Evolutionary conservation across 768 basidiomycete genomes (phyloP).

Genomic region (Pleurotus cornucopiae): DNA sequence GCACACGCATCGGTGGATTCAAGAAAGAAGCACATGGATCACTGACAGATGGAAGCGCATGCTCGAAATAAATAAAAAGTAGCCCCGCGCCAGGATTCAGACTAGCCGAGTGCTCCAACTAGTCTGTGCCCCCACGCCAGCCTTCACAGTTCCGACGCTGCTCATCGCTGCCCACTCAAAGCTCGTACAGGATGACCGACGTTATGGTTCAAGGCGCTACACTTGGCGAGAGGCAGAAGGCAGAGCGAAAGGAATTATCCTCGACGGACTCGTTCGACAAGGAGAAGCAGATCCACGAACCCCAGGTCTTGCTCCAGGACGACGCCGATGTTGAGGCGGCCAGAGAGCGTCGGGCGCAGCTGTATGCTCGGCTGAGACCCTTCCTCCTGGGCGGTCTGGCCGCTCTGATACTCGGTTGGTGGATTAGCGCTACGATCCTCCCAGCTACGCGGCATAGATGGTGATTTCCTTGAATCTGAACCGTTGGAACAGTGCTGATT

Average conservation of each 20-base stretch:
- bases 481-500: not conserved
- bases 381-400: conserved; percentile 49
- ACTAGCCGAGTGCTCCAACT: not conserved
- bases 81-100: not conserved
- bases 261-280: conserved; percentile 17
- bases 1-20: conserved; percentile 5
- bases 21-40: conserved; percentile 8
- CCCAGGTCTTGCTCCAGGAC: conserved; percentile 19
- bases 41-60: conserved; percentile 8
- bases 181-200: not conserved
- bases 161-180: not conserved
- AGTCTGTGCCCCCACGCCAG: not conserved
- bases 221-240: not conserved
- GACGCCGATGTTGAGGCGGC: conserved; percentile 18
- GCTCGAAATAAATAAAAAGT: not conserved
- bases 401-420: conserved; percentile 74
- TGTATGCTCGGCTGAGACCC: conserved; percentile 30
- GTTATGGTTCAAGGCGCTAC: too few relatives aligned
- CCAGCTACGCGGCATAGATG: conserved; percentile 72
- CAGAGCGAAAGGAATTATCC: conserved; percentile 17
- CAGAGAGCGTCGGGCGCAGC: conserved; percentile 3
- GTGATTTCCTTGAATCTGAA: conserved; percentile 18
- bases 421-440: conserved; percentile 74
- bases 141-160: not conserved
- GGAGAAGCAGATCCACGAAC: conserved; percentile 18